Conservation (phyloP, 805 yeast species). For the Suhomyces faveliae region DNA sequence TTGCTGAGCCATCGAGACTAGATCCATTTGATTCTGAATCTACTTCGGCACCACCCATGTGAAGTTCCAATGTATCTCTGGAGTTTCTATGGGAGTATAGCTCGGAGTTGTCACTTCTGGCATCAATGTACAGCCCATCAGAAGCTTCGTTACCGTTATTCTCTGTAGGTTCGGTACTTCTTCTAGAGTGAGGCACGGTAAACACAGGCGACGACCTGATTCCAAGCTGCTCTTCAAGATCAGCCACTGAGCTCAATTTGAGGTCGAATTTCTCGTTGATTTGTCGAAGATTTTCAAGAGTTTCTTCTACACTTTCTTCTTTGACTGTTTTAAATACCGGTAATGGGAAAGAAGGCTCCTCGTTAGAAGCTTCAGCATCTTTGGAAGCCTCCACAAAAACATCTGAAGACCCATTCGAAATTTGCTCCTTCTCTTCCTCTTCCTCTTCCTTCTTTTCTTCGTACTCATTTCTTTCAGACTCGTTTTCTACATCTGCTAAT, state of each 20-base stretch:
- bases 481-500: slow-evolving; percentile 17
- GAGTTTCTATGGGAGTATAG: not conserved
- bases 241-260: slow-evolving; percentile 19
- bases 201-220: slow-evolving; percentile 4
- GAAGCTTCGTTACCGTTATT: not conserved
- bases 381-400: not conserved
- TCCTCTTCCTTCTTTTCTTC: not conserved
- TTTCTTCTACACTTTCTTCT: slow-evolving; percentile 25
- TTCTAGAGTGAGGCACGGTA: not conserved
- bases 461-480: not conserved
- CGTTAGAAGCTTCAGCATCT: not conserved
- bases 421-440: not conserved
- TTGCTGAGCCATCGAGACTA: not conserved
- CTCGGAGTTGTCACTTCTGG: not conserved
- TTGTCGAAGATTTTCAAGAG: slow-evolving; percentile 20
- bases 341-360: not conserved
- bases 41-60: not conserved
- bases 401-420: not conserved
- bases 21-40: not conserved
- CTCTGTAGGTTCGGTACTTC: not conserved
- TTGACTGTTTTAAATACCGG: slow-evolving; percentile 29
- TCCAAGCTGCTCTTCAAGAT: slow-evolving; percentile 18
- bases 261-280: slow-evolving; percentile 26
- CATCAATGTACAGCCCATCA: not conserved
- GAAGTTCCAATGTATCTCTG: not conserved